Percentiles rank a stretch among this genome's conserved stretches.
phyloP scores from a whole-genome alignment of 371 early-diverging fungal species.

The Sporodiniella umbellata region DNA sequence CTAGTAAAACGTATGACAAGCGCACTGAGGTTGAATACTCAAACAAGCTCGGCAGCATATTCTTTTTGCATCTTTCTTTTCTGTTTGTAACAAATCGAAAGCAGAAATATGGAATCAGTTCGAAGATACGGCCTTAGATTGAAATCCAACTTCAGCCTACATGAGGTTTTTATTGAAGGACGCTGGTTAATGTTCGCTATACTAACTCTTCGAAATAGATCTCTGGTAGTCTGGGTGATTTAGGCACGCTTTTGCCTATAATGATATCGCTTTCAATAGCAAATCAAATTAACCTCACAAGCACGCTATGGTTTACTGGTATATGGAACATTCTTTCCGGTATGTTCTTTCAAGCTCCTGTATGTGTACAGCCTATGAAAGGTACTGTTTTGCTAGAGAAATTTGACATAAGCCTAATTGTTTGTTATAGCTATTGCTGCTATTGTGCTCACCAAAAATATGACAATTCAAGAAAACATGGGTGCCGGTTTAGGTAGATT shows the following conservation, averaged over 20 bases:
- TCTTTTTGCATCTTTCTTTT: too few relatives aligned
- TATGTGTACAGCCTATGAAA: constrained; percentile 87
- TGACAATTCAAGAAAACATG: constrained; percentile 70
- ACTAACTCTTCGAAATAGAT: constrained; percentile 33
- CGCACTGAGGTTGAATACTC: too few relatives aligned
- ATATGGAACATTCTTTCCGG: constrained; percentile 86
- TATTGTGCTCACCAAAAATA: constrained; percentile 68
- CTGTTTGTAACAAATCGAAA: background rate
- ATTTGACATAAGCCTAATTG: background rate
- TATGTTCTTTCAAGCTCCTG: constrained; percentile 74
- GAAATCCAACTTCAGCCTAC: constrained; percentile 25
- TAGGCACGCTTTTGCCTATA: constrained; percentile 87
- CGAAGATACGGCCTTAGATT: background rate
- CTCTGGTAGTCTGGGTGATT: constrained; percentile 77
- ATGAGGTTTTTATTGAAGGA: constrained; percentile 20
- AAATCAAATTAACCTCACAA: constrained; percentile 74
- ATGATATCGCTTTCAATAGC: constrained; percentile 76
- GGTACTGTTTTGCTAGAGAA: constrained; percentile 36
- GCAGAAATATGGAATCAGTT: background rate
- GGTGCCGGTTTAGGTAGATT: constrained; percentile 65
- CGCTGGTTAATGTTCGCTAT: background rate
- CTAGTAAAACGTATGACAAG: background rate
- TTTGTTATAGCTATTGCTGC: constrained; percentile 71
- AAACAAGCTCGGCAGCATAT: too few relatives aligned
- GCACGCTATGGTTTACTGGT: constrained; percentile 86